A percentile compares a stretch with the other conserved stretches of the same genome.
These are phyloP conservation scores for Clarireedia monteithiana DNA, from an alignment of 2,329 filamentous ascomycete species.

Conservation along the genomic window DNA sequence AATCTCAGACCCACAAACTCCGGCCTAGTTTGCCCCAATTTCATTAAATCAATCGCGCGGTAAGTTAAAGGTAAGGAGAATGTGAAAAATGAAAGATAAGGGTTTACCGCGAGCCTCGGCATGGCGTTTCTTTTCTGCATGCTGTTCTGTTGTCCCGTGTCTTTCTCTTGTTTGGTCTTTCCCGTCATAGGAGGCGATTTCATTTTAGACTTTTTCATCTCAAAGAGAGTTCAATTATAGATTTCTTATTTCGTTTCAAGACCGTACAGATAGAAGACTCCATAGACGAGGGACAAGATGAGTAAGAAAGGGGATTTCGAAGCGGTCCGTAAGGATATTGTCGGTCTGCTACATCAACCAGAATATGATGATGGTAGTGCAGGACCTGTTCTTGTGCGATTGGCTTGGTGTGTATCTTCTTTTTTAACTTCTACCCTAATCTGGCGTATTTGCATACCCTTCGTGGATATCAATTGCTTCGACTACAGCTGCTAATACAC, in stretches of 20 bases:
- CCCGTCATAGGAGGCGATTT: background rate
- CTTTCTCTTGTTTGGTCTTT: slow-evolving; percentile 9
- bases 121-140: slow-evolving; percentile 10
- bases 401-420: slow-evolving; percentile 46
- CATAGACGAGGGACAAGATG: slow-evolving; percentile 12
- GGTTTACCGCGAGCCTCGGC: slow-evolving; percentile 19
- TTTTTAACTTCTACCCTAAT: background rate
- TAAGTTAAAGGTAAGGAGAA: slow-evolving; percentile 11
- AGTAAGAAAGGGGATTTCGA: slow-evolving; percentile 57
- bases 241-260: background rate
- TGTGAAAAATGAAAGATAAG: background rate
- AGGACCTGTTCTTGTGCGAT: slow-evolving; percentile 54
- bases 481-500: background rate
- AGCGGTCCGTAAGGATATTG: slow-evolving; percentile 22
- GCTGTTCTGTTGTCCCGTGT: slow-evolving; percentile 2
- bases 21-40: background rate
- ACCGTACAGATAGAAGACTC: no score
- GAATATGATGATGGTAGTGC: slow-evolving; percentile 58
- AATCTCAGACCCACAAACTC: slow-evolving; percentile 10
- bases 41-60: slow-evolving; percentile 11
- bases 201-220: background rate
- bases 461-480: background rate
- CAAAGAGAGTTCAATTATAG: background rate
- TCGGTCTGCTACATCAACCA: slow-evolving; percentile 45
- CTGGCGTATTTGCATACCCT: background rate